Evolutionary conservation across 352 stramenopile species (phyloP), one percentile per base, ranked within the genome.

Genomic region (Aphanomyces euteiches): DNA sequence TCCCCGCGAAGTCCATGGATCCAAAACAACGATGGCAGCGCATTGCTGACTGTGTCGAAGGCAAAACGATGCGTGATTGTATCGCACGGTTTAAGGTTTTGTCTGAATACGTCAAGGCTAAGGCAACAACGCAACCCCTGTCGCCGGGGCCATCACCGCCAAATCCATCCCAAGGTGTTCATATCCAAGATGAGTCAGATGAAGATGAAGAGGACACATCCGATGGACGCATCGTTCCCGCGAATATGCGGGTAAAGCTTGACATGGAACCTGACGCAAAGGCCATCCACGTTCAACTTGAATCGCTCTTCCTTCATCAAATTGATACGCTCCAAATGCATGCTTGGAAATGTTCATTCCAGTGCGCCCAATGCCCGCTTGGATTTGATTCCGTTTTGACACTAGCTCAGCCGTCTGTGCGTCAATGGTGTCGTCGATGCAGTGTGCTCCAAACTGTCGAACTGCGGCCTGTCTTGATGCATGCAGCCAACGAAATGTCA

Each of bases 371-470:
- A 50, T 95, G 87, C 34, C 87, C 87, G 2, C 77, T 92, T 28
- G 81, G 82, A 57, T 92, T 95, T 69, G 83, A 91, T 47, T 79
- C 80, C 0, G 73, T 67, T 10, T 56, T 95, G 12, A 76, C 73
- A 5, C 77, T 95, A 15, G 73, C 85, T 28, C 69, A 73, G 4
- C 45, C 78, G 0, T 58, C 68, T 21, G 64, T 92, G 4, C 85
- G 86, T 28, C 89, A 91, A 61, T 95, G 87, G 87, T 95, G 87
- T 73, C 85, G 85, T 12, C 76, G 87, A 15, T 95, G 87, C 74
- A 93, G 85, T 61, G 73, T 80, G 28, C 80, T 89, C 48, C 87
- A 95, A 47, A 75, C 85, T 8, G 77, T 92, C 43, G n/a, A 75
- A 7, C 76, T 95, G 64, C 79, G 77, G 5, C 81, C 87, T 4